These are phyloP conservation scores for Botrytis fabae DNA, from an alignment of 2,329 filamentous ascomycete genomes.

Conservation along the genomic window DNA sequence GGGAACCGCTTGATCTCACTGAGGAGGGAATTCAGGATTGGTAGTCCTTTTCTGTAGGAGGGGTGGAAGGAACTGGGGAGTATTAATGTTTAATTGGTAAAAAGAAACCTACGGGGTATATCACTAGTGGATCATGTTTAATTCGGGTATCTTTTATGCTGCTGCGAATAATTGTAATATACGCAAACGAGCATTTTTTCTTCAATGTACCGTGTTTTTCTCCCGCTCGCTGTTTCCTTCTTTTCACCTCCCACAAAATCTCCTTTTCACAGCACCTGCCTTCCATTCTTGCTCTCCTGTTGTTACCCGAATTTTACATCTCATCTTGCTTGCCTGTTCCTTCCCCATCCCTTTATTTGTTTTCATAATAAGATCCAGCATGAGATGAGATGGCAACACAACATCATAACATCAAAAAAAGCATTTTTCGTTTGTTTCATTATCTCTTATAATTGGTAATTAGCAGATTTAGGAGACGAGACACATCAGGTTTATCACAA, in stretches of 20 bases:
- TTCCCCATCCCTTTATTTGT: background rate
- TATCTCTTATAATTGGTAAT: background rate
- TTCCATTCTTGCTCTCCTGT: background rate
- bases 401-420: background rate
- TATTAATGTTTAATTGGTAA: slow-evolving; percentile 6
- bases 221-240: background rate
- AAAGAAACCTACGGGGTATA: background rate
- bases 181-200: background rate
- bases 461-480: no score
- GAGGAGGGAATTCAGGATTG: slow-evolving; percentile 17
- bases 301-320: background rate
- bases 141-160: background rate
- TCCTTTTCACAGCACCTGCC: background rate
- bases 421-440: background rate
- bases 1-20: slow-evolving; percentile 30
- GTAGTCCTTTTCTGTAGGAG: background rate
- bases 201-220: no score
- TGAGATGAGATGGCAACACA: background rate
- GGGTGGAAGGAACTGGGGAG: accelerated
- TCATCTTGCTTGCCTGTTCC: background rate
- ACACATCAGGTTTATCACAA: no score
- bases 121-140: background rate
- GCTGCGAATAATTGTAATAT: background rate
- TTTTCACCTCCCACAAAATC: background rate
- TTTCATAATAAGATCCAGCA: background rate